These are phyloP conservation scores for Ceratobasidium theobromae DNA, from an alignment of 1,284 basidiomycete genomes.

Conservation along the genomic window DNA sequence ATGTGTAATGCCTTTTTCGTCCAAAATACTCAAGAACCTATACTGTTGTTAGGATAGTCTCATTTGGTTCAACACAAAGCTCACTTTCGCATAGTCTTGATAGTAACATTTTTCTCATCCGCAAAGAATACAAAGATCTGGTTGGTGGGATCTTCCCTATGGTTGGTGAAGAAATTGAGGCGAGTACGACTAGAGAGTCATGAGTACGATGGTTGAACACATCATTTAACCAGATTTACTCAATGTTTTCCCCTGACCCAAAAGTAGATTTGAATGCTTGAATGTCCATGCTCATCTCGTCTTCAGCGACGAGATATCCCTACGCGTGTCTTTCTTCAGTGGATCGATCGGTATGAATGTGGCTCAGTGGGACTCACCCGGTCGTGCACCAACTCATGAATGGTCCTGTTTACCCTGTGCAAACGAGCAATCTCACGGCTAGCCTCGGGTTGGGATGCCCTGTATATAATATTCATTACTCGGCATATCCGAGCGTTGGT, in stretches of 20 bases:
- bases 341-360: neutral
- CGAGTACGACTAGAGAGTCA: conserved; percentile 70
- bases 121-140: conserved; percentile 95
- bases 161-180: conserved; percentile 85
- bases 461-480: neutral
- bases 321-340: conserved; percentile 41
- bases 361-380: conserved; percentile 55
- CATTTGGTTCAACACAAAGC: conserved; percentile 42
- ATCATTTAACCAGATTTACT: conserved; percentile 49
- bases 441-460: conserved; percentile 30
- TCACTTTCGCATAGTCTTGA: conserved; percentile 95
- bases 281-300: conserved; percentile 87
- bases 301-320: conserved; percentile 88
- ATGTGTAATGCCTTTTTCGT: conserved; percentile 84
- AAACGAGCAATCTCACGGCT: conserved; percentile 56
- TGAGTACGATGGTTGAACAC: neutral
- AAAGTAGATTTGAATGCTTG: conserved; percentile 69
- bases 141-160: conserved; percentile 65
- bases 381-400: conserved; percentile 95
- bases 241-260: conserved; percentile 64
- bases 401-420: conserved; percentile 95
- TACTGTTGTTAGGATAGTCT: neutral
- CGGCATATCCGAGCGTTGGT: neutral
- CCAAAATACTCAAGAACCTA: conserved; percentile 84
- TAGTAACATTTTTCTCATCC: conserved; percentile 88